Evolutionary conservation across 768 basidiomycete genomes (phyloP).

Genomic region (Mycena alexandri): DNA sequence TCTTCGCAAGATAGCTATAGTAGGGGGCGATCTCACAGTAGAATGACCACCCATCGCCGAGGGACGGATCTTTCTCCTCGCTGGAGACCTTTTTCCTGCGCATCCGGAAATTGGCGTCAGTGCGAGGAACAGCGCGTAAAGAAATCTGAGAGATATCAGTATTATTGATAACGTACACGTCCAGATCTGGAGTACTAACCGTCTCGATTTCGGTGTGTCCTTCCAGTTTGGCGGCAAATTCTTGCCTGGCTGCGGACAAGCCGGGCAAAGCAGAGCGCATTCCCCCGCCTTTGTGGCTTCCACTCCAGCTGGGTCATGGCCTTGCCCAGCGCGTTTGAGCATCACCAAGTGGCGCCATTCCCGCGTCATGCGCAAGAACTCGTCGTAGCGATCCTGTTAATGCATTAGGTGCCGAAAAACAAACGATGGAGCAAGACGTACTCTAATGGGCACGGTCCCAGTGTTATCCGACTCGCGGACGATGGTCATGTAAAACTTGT

Average conservation of each 20-base stretch:
- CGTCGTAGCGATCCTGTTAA: slow-evolving; percentile 36
- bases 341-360: slow-evolving; percentile 39
- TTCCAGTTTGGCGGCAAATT: slow-evolving; percentile 40
- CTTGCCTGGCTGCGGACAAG: slow-evolving; percentile 45
- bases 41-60: slow-evolving; percentile 35
- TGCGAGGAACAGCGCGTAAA: slow-evolving; percentile 33
- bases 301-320: slow-evolving; percentile 3
- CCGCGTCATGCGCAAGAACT: slow-evolving; percentile 30
- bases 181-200: slow-evolving; percentile 23
- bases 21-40: slow-evolving; percentile 14
- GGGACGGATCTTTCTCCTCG: slow-evolving; percentile 33
- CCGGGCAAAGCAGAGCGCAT: slow-evolving; percentile 40
- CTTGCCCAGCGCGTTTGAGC: slow-evolving; percentile 38
- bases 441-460: neutral
- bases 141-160: slow-evolving; percentile 16
- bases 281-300: slow-evolving; percentile 18
- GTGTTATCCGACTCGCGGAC: slow-evolving; percentile 8
- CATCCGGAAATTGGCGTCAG: slow-evolving; percentile 43
- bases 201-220: slow-evolving; percentile 2
- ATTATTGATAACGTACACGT: too few species aligned
- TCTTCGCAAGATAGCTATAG: slow-evolving; percentile 17
- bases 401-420: neutral
- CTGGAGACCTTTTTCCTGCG: slow-evolving; percentile 31
- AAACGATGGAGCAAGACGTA: neutral
- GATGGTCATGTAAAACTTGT: slow-evolving; percentile 3